Conservation (phyloP, 805 yeast species). For the Diddensiella caesifluorescens region DNA sequence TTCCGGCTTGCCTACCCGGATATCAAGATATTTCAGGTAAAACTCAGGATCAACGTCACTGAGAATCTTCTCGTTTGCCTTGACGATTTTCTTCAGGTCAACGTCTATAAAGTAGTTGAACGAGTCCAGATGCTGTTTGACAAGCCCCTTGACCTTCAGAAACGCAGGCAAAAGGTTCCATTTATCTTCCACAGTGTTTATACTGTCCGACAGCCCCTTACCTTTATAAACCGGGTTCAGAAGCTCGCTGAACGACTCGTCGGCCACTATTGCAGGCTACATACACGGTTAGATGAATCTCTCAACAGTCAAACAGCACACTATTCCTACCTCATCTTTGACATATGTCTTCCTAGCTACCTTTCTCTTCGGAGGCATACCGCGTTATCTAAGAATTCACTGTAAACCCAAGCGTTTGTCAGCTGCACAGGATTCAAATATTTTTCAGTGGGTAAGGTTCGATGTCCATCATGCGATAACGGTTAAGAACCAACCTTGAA, state of each 20-base stretch:
- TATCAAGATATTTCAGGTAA: slow-evolving; percentile 86
- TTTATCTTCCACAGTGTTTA: slow-evolving; percentile 81
- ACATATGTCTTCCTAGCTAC: neutral
- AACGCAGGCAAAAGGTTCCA: slow-evolving; percentile 97
- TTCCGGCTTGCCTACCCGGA: slow-evolving; percentile 67
- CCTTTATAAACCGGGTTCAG: slow-evolving; percentile 82
- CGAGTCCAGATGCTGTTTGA: slow-evolving; percentile 97
- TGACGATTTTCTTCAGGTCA: slow-evolving; percentile 85
- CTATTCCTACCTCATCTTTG: neutral
- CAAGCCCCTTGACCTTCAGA: slow-evolving; percentile 89
- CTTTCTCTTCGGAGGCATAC: slow-evolving; percentile 4
- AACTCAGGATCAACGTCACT: slow-evolving; percentile 98
- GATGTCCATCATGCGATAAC: no score
- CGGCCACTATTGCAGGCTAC: slow-evolving; percentile 6
- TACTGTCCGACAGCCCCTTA: slow-evolving; percentile 76
- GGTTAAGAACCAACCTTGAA: no score
- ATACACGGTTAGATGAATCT: neutral
- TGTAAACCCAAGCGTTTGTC: no score
- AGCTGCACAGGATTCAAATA: no score
- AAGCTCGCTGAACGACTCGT: slow-evolving; percentile 55
- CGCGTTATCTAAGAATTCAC: no score
- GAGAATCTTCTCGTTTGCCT: slow-evolving; percentile 82
- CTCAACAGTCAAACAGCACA: neutral
- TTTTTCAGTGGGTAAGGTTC: no score
- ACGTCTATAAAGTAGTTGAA: slow-evolving; percentile 93